These are phyloP conservation scores for Tarenaya hassleriana DNA, from an alignment of 345 rosid genomes.

Conservation along the genomic window DNA sequence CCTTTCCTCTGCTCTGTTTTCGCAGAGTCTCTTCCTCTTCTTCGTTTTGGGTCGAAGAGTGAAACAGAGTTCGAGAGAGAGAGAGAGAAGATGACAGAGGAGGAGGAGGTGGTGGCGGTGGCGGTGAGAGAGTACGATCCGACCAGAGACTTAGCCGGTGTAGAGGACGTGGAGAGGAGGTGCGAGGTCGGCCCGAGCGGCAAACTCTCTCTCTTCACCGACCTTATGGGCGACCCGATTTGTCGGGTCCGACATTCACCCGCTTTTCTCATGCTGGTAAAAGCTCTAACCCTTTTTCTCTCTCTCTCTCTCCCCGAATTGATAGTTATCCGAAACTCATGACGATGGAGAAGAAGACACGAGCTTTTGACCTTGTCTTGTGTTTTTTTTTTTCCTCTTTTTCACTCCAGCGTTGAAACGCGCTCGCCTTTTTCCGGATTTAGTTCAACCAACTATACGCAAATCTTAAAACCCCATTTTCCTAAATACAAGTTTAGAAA, in stretches of 20 bases:
- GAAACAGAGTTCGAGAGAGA: not conserved
- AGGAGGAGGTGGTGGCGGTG: conserved; percentile 34
- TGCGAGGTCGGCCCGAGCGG: conserved; percentile 70
- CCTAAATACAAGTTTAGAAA: too few species aligned
- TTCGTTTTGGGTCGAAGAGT: too few species aligned
- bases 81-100: conserved; percentile 16
- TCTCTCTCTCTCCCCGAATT: not conserved
- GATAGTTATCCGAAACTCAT: not conserved
- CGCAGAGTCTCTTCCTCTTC: not conserved
- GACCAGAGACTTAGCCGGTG: conserved; percentile 44
- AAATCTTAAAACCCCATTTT: too few species aligned
- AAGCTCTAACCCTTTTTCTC: not conserved
- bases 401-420: too few species aligned
- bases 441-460: too few species aligned
- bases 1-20: conserved; percentile 6
- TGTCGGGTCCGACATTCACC: conserved; percentile 98
- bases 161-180: conserved; percentile 67
- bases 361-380: too few species aligned
- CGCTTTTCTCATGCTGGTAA: conserved; percentile 94
- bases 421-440: too few species aligned
- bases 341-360: too few species aligned
- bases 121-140: conserved; percentile 71
- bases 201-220: conserved; percentile 69
- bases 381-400: too few species aligned
- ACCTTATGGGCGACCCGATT: conserved; percentile 91